Conservation (phyloP, 345 rosid genomes). For the Aurinia saxatilis region DNA sequence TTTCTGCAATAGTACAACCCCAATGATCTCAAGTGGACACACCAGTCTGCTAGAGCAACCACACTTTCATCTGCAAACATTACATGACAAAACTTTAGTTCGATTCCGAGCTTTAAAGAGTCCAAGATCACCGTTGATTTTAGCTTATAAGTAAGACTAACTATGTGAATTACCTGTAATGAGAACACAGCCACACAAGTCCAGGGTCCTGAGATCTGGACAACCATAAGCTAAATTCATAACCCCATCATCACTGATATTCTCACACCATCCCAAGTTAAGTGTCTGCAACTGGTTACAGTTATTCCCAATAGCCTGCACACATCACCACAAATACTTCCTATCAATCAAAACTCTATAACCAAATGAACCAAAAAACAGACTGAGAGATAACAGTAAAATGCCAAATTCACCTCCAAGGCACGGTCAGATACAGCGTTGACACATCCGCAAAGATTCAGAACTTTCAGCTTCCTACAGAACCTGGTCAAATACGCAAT, state of each 20-base stretch:
- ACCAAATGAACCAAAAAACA: background rate
- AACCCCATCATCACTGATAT: constrained; percentile 78
- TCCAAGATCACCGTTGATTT: background rate
- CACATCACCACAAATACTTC: background rate
- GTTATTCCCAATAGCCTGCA: constrained; percentile 81
- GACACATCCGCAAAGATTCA: constrained; percentile 93
- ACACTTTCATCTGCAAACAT: constrained; percentile 69
- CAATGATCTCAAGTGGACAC: constrained; percentile 67
- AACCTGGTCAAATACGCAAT: constrained; percentile 50
- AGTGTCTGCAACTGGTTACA: constrained; percentile 63
- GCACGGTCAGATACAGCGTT: constrained; percentile 71
- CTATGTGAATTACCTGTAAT: constrained; percentile 60
- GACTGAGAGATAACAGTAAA: background rate
- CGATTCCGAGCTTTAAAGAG: no score
- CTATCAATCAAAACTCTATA: background rate
- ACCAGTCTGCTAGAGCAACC: constrained; percentile 74
- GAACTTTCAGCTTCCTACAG: constrained; percentile 53
- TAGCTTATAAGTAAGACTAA: background rate
- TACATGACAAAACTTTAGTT: background rate
- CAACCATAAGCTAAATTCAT: constrained; percentile 83
- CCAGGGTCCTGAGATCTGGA: constrained; percentile 73
- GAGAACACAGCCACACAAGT: constrained; percentile 71
- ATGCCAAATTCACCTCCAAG: constrained; percentile 47
- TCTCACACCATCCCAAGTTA: constrained; percentile 96
- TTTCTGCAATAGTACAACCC: constrained; percentile 86